Evolutionary conservation across 2,329 filamentous ascomycete species (phyloP).

Genomic region (Allantophomopsis lycopodina): DNA sequence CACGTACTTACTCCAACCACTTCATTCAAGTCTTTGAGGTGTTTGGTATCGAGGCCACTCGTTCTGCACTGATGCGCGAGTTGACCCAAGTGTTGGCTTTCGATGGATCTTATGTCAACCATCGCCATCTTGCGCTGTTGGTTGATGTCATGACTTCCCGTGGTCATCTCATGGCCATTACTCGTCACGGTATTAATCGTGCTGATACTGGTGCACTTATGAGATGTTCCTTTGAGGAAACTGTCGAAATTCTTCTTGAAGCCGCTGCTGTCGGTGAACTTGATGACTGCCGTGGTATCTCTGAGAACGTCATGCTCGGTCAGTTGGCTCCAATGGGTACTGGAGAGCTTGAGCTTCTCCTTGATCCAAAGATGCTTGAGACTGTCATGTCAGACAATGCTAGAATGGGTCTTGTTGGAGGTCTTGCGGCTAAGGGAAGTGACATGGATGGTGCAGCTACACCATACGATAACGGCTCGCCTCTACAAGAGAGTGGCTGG

Average conservation of each 20-base stretch:
- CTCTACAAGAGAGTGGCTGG: constrained; percentile 57
- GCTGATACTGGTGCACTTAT: constrained; percentile 96
- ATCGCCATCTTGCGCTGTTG: constrained; percentile 87
- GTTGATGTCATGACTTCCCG: constrained; percentile 97
- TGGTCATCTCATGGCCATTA: constrained; percentile 89
- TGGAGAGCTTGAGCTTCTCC: constrained; percentile 83
- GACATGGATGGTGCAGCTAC: constrained; percentile 76
- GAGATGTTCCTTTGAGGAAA: constrained; percentile 99
- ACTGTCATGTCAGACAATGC: constrained; percentile 90
- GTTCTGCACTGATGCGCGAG: constrained; percentile 75
- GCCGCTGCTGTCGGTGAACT: constrained; percentile 89
- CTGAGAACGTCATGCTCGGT: constrained; percentile 96
- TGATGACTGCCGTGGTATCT: constrained; percentile 95
- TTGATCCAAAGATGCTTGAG: constrained; percentile 92
- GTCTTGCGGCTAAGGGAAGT: constrained; percentile 62
- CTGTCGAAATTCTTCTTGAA: constrained; percentile 93
- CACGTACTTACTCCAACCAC: constrained; percentile 84
- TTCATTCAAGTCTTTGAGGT: constrained; percentile 90
- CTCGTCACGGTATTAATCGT: constrained; percentile 95
- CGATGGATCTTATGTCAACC: constrained; percentile 98
- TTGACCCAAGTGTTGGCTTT: constrained; percentile 89
- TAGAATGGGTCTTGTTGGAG: constrained; percentile 68
- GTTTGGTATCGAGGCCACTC: constrained; percentile 91
- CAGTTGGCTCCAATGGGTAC: constrained; percentile 96
- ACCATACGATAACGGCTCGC: constrained; percentile 82